Conservation (phyloP, 2,329 filamentous ascomycete species). For the Penicillium brevicompactum region DNA sequence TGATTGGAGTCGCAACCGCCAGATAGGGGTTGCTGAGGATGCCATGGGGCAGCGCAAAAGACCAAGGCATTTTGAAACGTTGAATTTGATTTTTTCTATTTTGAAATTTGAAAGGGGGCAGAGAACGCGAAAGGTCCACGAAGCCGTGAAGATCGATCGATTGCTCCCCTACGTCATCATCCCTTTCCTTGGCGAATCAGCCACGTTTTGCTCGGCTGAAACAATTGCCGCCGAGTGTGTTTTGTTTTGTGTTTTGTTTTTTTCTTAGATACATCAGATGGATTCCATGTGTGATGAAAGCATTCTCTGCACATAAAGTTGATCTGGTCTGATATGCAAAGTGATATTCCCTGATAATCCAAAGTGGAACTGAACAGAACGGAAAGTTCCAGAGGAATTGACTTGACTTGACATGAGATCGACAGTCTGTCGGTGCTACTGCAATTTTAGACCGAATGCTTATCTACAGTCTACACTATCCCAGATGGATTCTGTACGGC, state of each 20-base stretch:
- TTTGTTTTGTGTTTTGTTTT: not conserved
- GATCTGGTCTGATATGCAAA: not conserved
- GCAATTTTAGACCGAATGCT: not conserved
- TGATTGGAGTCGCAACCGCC: constrained; percentile 32
- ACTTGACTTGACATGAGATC: not conserved
- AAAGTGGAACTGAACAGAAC: not conserved
- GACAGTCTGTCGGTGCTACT: constrained; percentile 1
- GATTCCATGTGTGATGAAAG: too few relatives aligned
- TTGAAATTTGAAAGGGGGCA: not conserved
- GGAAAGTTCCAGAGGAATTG: not conserved
- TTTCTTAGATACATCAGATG: not conserved
- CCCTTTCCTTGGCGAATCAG: not conserved
- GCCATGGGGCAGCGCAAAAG: constrained; percentile 31
- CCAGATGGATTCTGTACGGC: not conserved
- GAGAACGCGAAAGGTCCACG: not conserved
- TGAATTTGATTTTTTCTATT: not conserved
- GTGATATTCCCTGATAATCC: not conserved
- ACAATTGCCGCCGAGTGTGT: not conserved
- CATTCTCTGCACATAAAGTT: not conserved
- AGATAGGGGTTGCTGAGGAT: constrained; percentile 34
- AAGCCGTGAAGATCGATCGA: not conserved
- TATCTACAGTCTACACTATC: not conserved
- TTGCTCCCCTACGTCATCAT: not conserved
- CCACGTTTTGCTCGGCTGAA: not conserved
- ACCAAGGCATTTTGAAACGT: constrained; percentile 29